These are phyloP conservation scores for Mycena venus DNA, from an alignment of 768 basidiomycete genomes.

Conservation along the genomic window DNA sequence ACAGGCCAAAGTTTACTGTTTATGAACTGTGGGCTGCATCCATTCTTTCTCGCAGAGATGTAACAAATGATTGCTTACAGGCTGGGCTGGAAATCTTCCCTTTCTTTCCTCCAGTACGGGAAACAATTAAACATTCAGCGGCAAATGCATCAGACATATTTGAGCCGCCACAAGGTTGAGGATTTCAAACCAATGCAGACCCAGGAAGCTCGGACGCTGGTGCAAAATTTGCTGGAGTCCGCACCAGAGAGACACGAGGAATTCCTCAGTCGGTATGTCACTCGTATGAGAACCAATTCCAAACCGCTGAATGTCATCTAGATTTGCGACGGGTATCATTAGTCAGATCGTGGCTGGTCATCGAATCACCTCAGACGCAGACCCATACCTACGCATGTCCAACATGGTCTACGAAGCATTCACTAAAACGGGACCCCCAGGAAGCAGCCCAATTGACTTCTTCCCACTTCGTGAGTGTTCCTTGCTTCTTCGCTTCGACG, in stretches of 20 bases:
- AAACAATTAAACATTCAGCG: too few relatives aligned
- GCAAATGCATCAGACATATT: too few relatives aligned
- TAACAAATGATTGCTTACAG: too few relatives aligned
- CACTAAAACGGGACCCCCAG: too few relatives aligned
- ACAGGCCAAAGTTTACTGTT: too few relatives aligned
- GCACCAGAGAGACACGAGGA: not conserved
- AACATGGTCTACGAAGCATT: too few relatives aligned
- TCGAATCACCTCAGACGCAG: conserved; percentile 44
- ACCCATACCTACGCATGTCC: conserved; percentile 51
- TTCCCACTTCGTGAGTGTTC: conserved; percentile 19
- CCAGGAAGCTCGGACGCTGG: conserved; percentile 43
- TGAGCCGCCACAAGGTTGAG: too few relatives aligned
- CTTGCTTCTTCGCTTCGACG: too few relatives aligned
- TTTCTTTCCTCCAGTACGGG: too few relatives aligned
- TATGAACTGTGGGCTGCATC: too few relatives aligned
- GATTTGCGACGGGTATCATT: conserved; percentile 35
- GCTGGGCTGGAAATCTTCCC: too few relatives aligned
- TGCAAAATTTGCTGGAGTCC: not conserved
- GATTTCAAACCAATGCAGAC: conserved; percentile 41
- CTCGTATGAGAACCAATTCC: not conserved
- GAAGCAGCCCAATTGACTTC: conserved; percentile 35
- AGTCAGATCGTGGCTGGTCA: conserved; percentile 49
- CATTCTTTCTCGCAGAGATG: too few relatives aligned
- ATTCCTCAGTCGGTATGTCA: not conserved
- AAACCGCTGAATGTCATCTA: not conserved